Evolutionary conservation across 805 yeast species (phyloP).

Genomic region (Candida alai): DNA sequence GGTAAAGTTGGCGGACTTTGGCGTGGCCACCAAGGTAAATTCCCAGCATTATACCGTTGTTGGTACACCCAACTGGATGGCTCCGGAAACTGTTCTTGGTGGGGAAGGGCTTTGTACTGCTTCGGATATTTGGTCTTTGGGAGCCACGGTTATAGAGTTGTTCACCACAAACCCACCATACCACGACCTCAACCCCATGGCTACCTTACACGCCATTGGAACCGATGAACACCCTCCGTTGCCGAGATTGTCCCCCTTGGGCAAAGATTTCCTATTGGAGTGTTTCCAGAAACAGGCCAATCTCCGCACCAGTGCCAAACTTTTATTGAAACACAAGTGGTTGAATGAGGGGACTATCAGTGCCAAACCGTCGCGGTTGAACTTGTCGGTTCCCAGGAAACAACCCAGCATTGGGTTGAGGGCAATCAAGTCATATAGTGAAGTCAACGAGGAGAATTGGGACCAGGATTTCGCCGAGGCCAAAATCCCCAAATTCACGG

Average conservation of each 20-base stretch:
- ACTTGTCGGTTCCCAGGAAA: constrained; percentile 2
- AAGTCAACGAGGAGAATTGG: constrained; percentile 33
- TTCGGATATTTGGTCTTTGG: constrained; percentile 90
- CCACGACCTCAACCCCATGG: constrained; percentile 68
- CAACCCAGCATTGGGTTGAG: constrained; percentile 12
- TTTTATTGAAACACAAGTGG: constrained; percentile 63
- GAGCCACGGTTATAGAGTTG: constrained; percentile 90
- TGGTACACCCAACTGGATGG: constrained; percentile 99
- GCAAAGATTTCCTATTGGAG: constrained; percentile 55
- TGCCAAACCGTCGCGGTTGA: constrained; percentile 4
- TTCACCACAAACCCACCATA: constrained; percentile 87
- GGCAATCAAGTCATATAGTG: constrained; percentile 25
- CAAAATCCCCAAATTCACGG: constrained; percentile 2
- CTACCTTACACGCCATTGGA: constrained; percentile 80
- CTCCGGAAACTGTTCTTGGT: constrained; percentile 86
- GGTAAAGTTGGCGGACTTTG: constrained; percentile 91
- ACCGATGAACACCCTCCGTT: constrained; percentile 68
- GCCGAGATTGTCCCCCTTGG: constrained; percentile 47
- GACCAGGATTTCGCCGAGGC: constrained; percentile 27
- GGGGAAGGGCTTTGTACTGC: constrained; percentile 80
- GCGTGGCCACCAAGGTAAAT: constrained; percentile 73
- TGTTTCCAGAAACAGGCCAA: constrained; percentile 73
- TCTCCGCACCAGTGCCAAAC: constrained; percentile 51
- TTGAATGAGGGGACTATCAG: constrained; percentile 19
- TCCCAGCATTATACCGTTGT: constrained; percentile 43